Percentiles rank a stretch among this genome's conserved stretches.
These are phyloP conservation scores for Astragalus glycyphyllos DNA, from an alignment of 306 rosid species.

Conservation along the genomic window DNA sequence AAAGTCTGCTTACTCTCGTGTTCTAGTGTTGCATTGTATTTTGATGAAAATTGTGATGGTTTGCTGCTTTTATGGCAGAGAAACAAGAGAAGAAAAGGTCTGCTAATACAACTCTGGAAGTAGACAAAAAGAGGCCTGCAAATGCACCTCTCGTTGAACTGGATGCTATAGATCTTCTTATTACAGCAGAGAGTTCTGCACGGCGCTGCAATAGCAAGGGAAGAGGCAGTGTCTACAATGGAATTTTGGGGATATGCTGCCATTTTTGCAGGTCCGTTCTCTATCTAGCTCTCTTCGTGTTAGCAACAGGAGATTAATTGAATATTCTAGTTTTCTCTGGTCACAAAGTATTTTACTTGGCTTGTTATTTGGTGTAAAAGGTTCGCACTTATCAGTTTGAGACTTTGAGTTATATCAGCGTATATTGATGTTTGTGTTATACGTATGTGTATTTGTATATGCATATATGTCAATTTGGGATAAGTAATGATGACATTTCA, in stretches of 20 bases:
- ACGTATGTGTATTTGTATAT: neutral
- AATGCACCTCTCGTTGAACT: constrained; percentile 58
- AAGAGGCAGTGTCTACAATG: constrained; percentile 68
- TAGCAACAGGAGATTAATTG: neutral
- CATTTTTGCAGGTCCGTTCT: constrained; percentile 74
- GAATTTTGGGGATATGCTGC: constrained; percentile 70
- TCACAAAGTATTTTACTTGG: constrained; percentile 2
- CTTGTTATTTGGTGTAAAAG: constrained; percentile 6
- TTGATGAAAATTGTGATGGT: constrained; percentile 19
- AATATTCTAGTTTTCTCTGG: neutral
- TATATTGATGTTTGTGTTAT: neutral
- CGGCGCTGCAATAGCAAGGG: constrained; percentile 68
- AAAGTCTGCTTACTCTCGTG: neutral
- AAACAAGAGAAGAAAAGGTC: neutral
- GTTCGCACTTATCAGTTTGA: constrained; percentile 9
- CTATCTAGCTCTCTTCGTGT: neutral
- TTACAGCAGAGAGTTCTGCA: constrained; percentile 53
- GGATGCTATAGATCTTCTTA: constrained; percentile 37
- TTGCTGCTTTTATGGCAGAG: constrained; percentile 25
- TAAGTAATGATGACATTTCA: constrained; percentile 32
- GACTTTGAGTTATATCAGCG: constrained; percentile 10
- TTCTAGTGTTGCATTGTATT: neutral
- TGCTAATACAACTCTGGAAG: neutral
- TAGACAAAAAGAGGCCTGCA: constrained; percentile 50
- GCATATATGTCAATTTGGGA: neutral